Conservation (phyloP, 202 grass and related monocot genomes). For the Saccharum hybrid region DNA sequence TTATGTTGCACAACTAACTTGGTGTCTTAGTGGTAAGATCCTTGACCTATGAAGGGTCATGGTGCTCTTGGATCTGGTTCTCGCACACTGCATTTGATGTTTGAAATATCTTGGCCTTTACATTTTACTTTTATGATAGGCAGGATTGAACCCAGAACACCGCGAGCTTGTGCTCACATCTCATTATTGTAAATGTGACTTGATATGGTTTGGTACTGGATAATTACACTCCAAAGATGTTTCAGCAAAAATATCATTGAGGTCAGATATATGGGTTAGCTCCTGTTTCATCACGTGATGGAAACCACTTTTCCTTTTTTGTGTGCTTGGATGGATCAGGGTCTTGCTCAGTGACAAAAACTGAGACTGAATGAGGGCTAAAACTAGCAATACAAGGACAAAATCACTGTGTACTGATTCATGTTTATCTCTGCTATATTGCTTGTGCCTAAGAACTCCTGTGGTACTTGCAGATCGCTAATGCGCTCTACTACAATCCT, state of each 20-base stretch:
- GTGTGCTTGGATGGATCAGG: neutral
- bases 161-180: neutral
- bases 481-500: constrained; percentile 84
- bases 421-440: constrained; percentile 14
- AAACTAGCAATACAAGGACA: neutral
- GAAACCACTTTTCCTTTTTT: neutral
- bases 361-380: neutral
- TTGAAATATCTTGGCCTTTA: neutral
- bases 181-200: neutral
- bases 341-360: neutral
- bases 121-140: neutral
- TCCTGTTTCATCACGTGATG: neutral
- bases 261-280: neutral
- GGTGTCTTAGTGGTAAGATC: neutral
- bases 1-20: neutral
- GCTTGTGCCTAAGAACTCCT: constrained; percentile 18
- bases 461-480: constrained; percentile 71
- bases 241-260: neutral
- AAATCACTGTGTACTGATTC: neutral
- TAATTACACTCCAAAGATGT: neutral
- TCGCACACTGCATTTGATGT: neutral
- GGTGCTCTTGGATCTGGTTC: neutral
- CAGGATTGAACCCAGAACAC: neutral
- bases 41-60: neutral
- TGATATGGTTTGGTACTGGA: neutral